Evolutionary conservation across 768 basidiomycete species (phyloP).

Genomic region (Lactarius deliciosus): DNA sequence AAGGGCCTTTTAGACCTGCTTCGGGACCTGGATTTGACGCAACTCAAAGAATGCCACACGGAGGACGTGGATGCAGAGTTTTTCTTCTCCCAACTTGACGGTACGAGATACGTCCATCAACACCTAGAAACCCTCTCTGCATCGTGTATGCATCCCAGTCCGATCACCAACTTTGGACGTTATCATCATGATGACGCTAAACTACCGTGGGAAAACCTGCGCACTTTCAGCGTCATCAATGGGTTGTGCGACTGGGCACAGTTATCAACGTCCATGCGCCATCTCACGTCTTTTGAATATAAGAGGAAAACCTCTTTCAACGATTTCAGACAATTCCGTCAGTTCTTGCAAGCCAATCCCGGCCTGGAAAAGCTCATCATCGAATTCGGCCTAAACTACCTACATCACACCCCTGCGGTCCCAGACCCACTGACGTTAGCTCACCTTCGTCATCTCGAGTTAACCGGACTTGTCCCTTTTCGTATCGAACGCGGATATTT

Average conservation of each 20-base stretch:
- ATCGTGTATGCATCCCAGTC: not conserved
- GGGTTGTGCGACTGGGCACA: conserved; percentile 1
- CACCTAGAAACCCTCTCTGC: conserved; percentile 12
- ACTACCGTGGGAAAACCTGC: conserved; percentile 14
- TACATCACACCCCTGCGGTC: no score
- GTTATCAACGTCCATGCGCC: conserved; percentile 1
- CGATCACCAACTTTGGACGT: not conserved
- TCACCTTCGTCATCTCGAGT: conserved; percentile 26
- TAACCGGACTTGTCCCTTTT: not conserved
- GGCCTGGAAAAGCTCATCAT: conserved; percentile 30
- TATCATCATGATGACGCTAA: not conserved
- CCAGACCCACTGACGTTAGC: conserved; percentile 12
- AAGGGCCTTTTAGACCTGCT: conserved; percentile 4
- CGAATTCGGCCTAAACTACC: not conserved
- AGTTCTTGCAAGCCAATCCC: conserved; percentile 31
- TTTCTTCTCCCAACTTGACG: not conserved
- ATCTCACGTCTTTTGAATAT: conserved; percentile 27
- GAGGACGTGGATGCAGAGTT: conserved; percentile 7
- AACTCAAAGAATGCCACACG: conserved; percentile 12
- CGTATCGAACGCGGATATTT: not conserved
- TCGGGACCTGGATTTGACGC: conserved; percentile 7
- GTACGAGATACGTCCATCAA: no score
- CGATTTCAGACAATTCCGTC: conserved; percentile 15
- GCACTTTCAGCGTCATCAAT: conserved; percentile 4
- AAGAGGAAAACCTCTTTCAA: conserved; percentile 5